These are phyloP conservation scores for Sergeia podlipaevii DNA, from an alignment of 208 protist genomes.

Conservation along the genomic window DNA sequence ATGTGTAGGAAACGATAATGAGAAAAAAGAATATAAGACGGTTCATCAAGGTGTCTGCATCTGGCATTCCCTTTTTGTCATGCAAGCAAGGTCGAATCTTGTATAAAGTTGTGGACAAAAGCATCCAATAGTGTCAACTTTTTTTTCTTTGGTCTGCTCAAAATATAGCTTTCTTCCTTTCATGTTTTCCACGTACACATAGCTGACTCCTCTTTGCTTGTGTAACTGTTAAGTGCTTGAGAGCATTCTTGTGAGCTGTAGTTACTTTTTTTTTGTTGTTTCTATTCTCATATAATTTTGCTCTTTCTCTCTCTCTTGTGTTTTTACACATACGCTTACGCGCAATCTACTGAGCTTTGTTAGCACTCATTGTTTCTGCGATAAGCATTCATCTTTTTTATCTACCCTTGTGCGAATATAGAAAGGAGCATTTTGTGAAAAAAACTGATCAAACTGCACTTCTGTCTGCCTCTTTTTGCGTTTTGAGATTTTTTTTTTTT, in stretches of 20 bases:
- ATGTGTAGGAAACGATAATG: constrained; percentile 21
- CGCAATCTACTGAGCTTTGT: no score
- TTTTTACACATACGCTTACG: no score
- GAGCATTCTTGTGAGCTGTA: background rate
- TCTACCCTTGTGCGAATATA: no score
- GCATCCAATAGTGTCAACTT: background rate
- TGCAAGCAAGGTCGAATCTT: constrained; percentile 1
- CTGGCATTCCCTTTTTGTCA: constrained; percentile 10
- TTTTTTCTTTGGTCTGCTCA: constrained; percentile 1
- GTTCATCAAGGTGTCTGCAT: no score
- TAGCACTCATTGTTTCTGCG: no score
- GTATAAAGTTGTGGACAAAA: constrained; percentile 24
- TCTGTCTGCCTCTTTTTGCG: background rate
- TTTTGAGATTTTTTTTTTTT: constrained; percentile 8
- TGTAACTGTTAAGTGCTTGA: background rate
- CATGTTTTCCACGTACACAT: background rate
- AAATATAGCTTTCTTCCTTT: constrained; percentile 3
- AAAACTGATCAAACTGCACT: background rate
- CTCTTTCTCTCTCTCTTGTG: background rate
- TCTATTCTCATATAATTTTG: background rate
- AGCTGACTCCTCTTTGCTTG: background rate
- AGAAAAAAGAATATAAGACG: constrained; percentile 19
- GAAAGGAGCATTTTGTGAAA: no score
- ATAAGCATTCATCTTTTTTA: no score
- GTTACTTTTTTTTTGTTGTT: constrained; percentile 4